Conservation (phyloP, 2,329 filamentous ascomycete species). For the Botrytis elliptica region DNA sequence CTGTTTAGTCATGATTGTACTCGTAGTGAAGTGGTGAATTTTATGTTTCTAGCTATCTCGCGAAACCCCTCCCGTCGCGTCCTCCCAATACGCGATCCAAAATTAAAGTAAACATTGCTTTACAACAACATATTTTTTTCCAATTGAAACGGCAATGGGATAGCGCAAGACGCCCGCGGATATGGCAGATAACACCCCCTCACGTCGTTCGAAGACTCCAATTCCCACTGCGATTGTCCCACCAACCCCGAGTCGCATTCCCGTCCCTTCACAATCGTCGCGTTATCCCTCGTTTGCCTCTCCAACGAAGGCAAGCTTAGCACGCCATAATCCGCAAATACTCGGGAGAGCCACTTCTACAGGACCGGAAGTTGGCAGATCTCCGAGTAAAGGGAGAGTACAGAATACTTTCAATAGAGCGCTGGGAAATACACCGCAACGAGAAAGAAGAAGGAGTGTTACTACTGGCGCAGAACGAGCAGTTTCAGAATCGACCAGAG, state of each 20-base stretch:
- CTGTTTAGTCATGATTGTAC: not conserved
- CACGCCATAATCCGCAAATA: constrained; percentile 59
- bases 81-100: constrained; percentile 5
- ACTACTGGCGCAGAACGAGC: constrained; percentile 27
- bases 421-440: constrained; percentile 26
- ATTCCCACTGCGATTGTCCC: constrained; percentile 39
- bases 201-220: constrained; percentile 19
- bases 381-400: constrained; percentile 34
- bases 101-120: not conserved
- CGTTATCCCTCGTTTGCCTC: constrained; percentile 59
- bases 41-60: not conserved
- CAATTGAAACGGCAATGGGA: not conserved
- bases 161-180: not conserved
- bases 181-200: constrained; percentile 19
- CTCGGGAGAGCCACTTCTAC: constrained; percentile 44
- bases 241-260: constrained; percentile 41
- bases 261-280: constrained; percentile 27
- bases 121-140: not conserved
- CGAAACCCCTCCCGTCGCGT: constrained; percentile 20
- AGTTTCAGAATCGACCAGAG: not conserved
- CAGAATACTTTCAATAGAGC: constrained; percentile 35
- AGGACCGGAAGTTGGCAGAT: constrained; percentile 40
- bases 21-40: constrained; percentile 4
- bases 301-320: constrained; percentile 64
- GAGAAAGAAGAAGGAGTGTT: constrained; percentile 22